A percentile compares a stretch with the other conserved stretches of the same genome.
phyloP scores from a whole-genome alignment of 306 rosid genomes.

The Cicer arietinum region DNA sequence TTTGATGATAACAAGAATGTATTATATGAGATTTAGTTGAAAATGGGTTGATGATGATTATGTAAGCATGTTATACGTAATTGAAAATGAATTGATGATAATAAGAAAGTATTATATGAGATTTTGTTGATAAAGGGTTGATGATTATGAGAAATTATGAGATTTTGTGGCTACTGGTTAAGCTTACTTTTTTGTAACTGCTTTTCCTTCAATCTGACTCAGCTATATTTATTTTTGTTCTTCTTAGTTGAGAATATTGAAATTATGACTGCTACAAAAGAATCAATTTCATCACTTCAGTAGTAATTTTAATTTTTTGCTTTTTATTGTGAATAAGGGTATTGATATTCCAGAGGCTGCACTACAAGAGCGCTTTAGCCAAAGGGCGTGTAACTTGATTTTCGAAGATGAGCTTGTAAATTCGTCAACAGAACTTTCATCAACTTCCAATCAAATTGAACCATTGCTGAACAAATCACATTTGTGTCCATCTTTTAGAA shows the following conservation, averaged over 20 bases:
- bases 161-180: constrained; percentile 12
- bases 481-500: constrained; percentile 42
- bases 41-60: not conserved
- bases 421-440: constrained; percentile 32
- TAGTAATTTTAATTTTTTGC: not conserved
- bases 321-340: constrained; percentile 50
- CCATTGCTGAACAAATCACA: constrained; percentile 36
- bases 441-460: constrained; percentile 48
- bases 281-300: not conserved
- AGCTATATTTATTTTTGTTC: constrained; percentile 33
- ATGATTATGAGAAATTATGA: constrained; percentile 1
- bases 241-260: constrained; percentile 28
- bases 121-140: not conserved
- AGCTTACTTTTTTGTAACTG: not conserved
- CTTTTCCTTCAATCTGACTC: constrained; percentile 11
- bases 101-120: not conserved
- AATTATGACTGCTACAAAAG: constrained; percentile 13
- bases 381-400: constrained; percentile 41
- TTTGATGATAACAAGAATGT: constrained; percentile 2
- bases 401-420: constrained; percentile 44
- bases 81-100: constrained; percentile 24
- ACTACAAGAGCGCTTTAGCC: constrained; percentile 66
- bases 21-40: not conserved
- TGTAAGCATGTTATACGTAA: constrained; percentile 21
- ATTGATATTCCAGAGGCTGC: constrained; percentile 69